Base-by-base conservation (phyloP, 179 eudicot genomes). In the Gypsophila paniculata region DNA sequence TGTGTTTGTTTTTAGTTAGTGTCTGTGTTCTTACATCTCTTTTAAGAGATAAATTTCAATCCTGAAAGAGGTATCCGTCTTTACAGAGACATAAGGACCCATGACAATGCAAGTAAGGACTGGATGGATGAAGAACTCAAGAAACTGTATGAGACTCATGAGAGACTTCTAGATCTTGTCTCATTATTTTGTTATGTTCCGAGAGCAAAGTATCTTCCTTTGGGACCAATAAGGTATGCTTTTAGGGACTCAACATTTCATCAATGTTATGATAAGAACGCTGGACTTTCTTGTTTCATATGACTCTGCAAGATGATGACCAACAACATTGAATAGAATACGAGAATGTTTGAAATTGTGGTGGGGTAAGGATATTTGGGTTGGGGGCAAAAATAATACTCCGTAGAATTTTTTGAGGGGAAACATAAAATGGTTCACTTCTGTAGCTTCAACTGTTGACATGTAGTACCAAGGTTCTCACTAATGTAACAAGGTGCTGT, bases 121-220 rank as follows among this genome's bases (percentile, higher is more conserved):
- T 94, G 99, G 99, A 85, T 95, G 29, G 99, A 94, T 82, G 99
- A 88, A 67, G 99, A 91, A 81, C 96, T 94, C 74, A 94, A 94
- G 87, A 94, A 87, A 72, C 84, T 91, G 69, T 92, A 92, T 82
- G 97, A 88, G 79, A 84, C 99, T 70, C 99, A 94, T 87, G 99
- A 94, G 86, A 88, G 94, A 80, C 79, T 94, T 74, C 83, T 94
- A 38, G 89, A 94, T 90, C 89, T 94, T 78, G 97, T 86, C 79
- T 87, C 96, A 29, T 85, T 94, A 38, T 94, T 94, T 76, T 91
- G 97, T 79, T 91, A 76, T 82, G 96, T 94, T 75, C 99, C 99
- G 79, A 81, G 97, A 81, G 82, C 95, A 65, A 94, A 94, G 73
- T 94, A 91, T 88, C 95, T 94, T 68, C 97, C 99, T 66, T 86